Evolutionary conservation across 257 asterid species (phyloP).

Genomic region (Echites panduratus): DNA sequence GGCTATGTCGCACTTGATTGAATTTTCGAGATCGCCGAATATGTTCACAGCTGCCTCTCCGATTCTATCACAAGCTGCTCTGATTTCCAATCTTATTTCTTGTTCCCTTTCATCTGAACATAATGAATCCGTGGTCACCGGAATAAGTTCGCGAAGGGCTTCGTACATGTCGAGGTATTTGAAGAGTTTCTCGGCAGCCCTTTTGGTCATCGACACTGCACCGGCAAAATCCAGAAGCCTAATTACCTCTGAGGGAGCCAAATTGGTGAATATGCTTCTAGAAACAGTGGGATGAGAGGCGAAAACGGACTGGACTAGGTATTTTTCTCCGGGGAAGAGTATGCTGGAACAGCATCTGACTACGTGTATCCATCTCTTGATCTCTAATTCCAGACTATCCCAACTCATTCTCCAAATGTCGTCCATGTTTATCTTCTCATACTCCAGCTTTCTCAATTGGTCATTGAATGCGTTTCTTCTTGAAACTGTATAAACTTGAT

Average conservation of each 20-base stretch:
- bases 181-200: conserved; percentile 77
- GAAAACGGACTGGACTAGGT: conserved; percentile 48
- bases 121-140: conserved; percentile 31
- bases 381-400: conserved; percentile 65
- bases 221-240: conserved; percentile 79
- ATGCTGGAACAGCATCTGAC: conserved; percentile 40
- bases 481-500: conserved; percentile 56
- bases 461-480: conserved; percentile 49
- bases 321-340: conserved; percentile 55
- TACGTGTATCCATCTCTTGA: conserved; percentile 56
- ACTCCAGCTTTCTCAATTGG: conserved; percentile 47
- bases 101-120: conserved; percentile 25
- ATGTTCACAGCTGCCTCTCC: conserved; percentile 60
- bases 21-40: conserved; percentile 60
- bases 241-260: conserved; percentile 54
- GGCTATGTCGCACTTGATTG: conserved; percentile 54
- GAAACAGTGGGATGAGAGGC: conserved; percentile 30
- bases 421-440: conserved; percentile 59
- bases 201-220: conserved; percentile 58
- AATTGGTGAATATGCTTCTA: conserved; percentile 33
- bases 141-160: conserved; percentile 44
- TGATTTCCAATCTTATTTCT: conserved; percentile 41
- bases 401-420: conserved; percentile 59
- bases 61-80: conserved; percentile 39
- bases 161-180: conserved; percentile 71